Base-by-base conservation (phyloP, 352 stramenopile genomes). In the Elongisporangium anandrum region DNA sequence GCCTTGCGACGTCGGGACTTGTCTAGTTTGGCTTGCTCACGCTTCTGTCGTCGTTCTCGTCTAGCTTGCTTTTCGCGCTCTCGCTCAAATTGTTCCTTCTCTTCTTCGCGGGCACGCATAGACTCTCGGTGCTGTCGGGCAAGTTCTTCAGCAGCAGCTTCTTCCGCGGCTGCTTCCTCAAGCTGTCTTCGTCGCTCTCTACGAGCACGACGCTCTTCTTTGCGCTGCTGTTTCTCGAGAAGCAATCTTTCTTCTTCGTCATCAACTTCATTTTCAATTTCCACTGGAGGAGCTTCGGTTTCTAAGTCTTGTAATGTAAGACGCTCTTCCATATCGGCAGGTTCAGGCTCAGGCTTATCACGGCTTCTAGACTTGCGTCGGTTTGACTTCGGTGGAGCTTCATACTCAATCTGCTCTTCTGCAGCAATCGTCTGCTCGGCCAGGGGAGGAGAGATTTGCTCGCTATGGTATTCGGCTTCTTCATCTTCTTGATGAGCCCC, bases 1-100 rank as follows among this genome's bases (percentile, higher is more conserved):
- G 70, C 70, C 54, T 73, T 70, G 17, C 64, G 66, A 45, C 79
- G 69, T 23, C 76, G 68, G 1, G 65, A 55, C 47, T 80, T 77
- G 26, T 81, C 65, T 1, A 65, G 59, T 59, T 81, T 77, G 12
- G 75, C 21, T 22, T 73, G 74, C 10, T 74, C 66, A 38, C 75
- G 77, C 52, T 76, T 64, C 38, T 78, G 66, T 19, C 69, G 66
- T 4, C 69, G 66, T 54, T 81, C 64, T 34, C 75, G 73, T 62
- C 75, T 78, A 39, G 70, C 64, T 5, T 71, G 69, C 60, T 77
- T 78, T 50, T 76, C 64, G 23, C 68, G 66, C 47, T 76, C 64
- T 23, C 68, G 66, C 56, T 78, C 64, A 13, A 77, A 66, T 1
- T 59, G 69, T n/a, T 34, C 56, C 53, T 81, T 81, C 15, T 64